Evolutionary conservation across 2,329 filamentous ascomycete species (phyloP), one percentile per base, ranked within the genome.

Genomic region (Dryadomyces quercus-mongolicae): DNA sequence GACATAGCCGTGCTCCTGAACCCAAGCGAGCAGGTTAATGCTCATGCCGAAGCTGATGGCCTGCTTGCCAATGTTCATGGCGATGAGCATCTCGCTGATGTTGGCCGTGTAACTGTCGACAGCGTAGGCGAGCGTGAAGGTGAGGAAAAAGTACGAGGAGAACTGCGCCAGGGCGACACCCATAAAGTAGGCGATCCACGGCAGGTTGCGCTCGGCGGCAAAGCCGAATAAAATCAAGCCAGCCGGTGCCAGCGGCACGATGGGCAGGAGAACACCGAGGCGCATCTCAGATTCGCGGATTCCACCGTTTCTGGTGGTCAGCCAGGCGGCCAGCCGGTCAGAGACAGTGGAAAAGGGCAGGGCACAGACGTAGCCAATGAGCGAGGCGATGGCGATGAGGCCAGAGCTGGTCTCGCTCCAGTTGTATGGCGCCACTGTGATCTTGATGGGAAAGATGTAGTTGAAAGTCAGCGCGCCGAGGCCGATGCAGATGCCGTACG

Each of bases 51-150:
- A 79, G 54, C 71, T 75, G 52, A 78, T 76, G 2, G 75, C 74
- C 64, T 78, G 75, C 62, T 78, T 78, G 12, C 76, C 76, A n/a
- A 79, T 61, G 58, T 78, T 78, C 71, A 78, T 78, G 3, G 75
- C 75, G 56, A 79, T 82, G 12, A 82, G 70, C 78, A 82, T 81
- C 66, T 82, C 79, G 22, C 73, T 75, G n/a, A 78, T 76, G 59
- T 81, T 79, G 38, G 73, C 69, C 20, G 74, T 75, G 64, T 82
- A 80, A 52, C 71, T 75, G 61, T 82, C 79, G 42, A 82, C 74
- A 1, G 79, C 78, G 60, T 83, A 82, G 2, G 78, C 79, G 9
- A 84, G 69, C 12, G 77, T 76, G 60, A 81, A 78, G 15, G 73
- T 75, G 62, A 78, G 78, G 63, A 72, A 80, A 60, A 78, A 79